A percentile compares a stretch with the other conserved stretches of the same genome.
Evolutionary conservation across 352 stramenopile genomes (phyloP).

Genomic region (Stephanocyclus meneghinianus): DNA sequence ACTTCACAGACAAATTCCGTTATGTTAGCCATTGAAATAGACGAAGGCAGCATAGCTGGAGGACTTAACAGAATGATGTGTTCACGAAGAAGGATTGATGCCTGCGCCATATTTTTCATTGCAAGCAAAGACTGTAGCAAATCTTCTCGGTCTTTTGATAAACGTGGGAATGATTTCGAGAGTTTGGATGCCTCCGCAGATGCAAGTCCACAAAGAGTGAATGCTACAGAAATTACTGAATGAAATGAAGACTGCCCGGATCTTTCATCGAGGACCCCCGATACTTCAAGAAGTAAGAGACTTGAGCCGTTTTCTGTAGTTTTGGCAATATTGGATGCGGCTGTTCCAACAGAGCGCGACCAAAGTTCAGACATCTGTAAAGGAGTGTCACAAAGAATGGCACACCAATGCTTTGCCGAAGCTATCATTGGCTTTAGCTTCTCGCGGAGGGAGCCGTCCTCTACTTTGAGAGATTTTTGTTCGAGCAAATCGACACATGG

Average conservation of each 20-base stretch:
- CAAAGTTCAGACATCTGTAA: slow-evolving; percentile 50
- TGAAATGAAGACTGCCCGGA: slow-evolving; percentile 48
- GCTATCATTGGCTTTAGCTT: slow-evolving; percentile 43
- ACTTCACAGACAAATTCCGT: slow-evolving; percentile 69
- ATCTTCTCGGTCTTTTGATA: slow-evolving; percentile 26
- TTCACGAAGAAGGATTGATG: slow-evolving; percentile 65
- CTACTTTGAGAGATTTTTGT: slow-evolving; percentile 16
- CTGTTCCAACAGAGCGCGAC: slow-evolving; percentile 53
- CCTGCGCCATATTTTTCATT: slow-evolving; percentile 56
- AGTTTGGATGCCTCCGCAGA: slow-evolving; percentile 42
- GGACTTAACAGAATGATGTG: slow-evolving; percentile 56
- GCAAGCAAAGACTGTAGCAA: slow-evolving; percentile 30
- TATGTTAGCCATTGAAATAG: slow-evolving; percentile 57
- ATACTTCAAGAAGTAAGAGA: slow-evolving; percentile 58
- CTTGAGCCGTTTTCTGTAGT: slow-evolving; percentile 52
- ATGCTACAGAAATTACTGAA: slow-evolving; percentile 55
- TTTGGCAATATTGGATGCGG: slow-evolving; percentile 54
- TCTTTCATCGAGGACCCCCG: slow-evolving; percentile 60
- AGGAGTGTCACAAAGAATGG: slow-evolving; percentile 41
- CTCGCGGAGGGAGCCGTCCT: slow-evolving; percentile 28
- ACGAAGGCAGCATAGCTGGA: slow-evolving; percentile 33
- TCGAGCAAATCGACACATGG: slow-evolving; percentile 35
- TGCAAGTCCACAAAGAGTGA: slow-evolving; percentile 56
- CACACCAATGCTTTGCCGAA: slow-evolving; percentile 51
- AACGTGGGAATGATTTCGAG: slow-evolving; percentile 29